Conservation (phyloP, 495 filamentous ascomycete species). For the Oleoguttula mirabilis region DNA sequence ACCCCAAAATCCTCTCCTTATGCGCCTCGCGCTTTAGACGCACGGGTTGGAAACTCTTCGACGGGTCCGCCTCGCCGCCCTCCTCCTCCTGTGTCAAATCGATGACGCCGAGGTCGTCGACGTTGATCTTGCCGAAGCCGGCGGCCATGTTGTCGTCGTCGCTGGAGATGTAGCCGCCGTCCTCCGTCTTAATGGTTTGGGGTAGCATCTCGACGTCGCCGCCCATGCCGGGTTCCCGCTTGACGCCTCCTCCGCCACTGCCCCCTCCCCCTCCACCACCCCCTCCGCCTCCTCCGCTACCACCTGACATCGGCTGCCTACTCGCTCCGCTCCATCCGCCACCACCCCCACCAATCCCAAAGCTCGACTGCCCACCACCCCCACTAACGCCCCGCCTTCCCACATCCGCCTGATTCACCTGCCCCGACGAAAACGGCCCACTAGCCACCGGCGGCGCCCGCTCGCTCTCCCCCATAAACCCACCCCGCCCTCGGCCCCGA, state of each 20-base stretch:
- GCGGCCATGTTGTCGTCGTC: slow-evolving; percentile 14
- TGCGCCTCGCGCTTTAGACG: slow-evolving; percentile 43
- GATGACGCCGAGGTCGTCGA: slow-evolving; percentile 26
- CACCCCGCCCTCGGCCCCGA: slow-evolving; percentile 10
- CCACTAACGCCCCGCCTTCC: not conserved
- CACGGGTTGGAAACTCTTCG: slow-evolving; percentile 29
- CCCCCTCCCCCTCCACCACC: not conserved
- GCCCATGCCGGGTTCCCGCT: slow-evolving; percentile 3
- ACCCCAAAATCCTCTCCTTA: slow-evolving; percentile 38
- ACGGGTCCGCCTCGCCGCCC: slow-evolving; percentile 11
- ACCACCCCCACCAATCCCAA: slow-evolving; percentile 1
- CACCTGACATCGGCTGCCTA: not conserved
- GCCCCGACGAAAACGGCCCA: slow-evolving; percentile 27
- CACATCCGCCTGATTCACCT: slow-evolving; percentile 8
- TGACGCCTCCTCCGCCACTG: not conserved
- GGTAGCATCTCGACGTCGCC: slow-evolving; percentile 8
- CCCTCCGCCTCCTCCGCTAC: slow-evolving; percentile 2
- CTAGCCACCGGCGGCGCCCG: slow-evolving; percentile 3
- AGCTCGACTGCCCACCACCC: slow-evolving; percentile 3
- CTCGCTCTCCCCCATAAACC: slow-evolving; percentile 13
- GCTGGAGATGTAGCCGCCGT: slow-evolving; percentile 30
- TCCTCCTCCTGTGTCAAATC: slow-evolving; percentile 26
- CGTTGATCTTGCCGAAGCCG: slow-evolving; percentile 13
- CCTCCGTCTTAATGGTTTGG: slow-evolving; percentile 13
- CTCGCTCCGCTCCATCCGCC: not conserved